Percentiles rank a stretch among this genome's conserved stretches.
Evolutionary conservation across 805 yeast species (phyloP).

Genomic region (Cyberlindnera veronae): DNA sequence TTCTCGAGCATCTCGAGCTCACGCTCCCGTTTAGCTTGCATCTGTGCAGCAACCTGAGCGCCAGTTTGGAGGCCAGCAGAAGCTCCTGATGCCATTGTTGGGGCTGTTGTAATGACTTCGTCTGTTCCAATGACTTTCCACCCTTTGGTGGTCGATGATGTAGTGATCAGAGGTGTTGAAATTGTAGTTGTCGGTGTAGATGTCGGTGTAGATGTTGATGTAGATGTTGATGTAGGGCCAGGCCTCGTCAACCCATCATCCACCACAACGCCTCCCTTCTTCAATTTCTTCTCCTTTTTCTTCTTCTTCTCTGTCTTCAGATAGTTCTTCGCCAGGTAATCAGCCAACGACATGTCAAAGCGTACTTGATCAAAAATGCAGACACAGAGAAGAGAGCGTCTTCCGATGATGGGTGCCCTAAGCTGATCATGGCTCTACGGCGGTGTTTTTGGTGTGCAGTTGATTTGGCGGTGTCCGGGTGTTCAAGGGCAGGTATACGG

Average conservation of each 20-base stretch:
- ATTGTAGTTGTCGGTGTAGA: background rate
- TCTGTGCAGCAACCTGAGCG: slow-evolving; percentile 37
- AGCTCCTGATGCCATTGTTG: slow-evolving; percentile 30
- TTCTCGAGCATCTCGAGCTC: slow-evolving; percentile 20
- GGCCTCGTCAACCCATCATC: no score
- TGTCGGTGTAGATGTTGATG: background rate
- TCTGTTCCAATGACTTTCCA: slow-evolving; percentile 26
- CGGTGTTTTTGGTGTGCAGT: no score
- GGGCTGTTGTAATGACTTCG: slow-evolving; percentile 11
- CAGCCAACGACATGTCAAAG: slow-evolving; percentile 49
- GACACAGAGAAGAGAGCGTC: no score
- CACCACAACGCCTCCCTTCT: slow-evolving; percentile 16
- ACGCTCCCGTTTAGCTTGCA: slow-evolving; percentile 29
- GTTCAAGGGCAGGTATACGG: no score
- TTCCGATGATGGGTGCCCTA: no score
- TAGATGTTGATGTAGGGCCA: no score
- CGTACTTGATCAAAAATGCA: no score
- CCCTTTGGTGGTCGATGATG: slow-evolving; percentile 9
- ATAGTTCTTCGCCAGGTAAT: slow-evolving; percentile 44
- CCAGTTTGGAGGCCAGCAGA: slow-evolving; percentile 47
- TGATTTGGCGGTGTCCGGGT: no score
- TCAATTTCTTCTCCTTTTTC: slow-evolving; percentile 4
- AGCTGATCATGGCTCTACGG: no score
- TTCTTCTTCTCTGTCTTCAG: slow-evolving; percentile 27
- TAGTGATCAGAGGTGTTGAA: background rate